A percentile compares a stretch with the other conserved stretches of the same genome.
Evolutionary conservation across 2,329 filamentous ascomycete species (phyloP).

Genomic region (Fusarium floridanum): DNA sequence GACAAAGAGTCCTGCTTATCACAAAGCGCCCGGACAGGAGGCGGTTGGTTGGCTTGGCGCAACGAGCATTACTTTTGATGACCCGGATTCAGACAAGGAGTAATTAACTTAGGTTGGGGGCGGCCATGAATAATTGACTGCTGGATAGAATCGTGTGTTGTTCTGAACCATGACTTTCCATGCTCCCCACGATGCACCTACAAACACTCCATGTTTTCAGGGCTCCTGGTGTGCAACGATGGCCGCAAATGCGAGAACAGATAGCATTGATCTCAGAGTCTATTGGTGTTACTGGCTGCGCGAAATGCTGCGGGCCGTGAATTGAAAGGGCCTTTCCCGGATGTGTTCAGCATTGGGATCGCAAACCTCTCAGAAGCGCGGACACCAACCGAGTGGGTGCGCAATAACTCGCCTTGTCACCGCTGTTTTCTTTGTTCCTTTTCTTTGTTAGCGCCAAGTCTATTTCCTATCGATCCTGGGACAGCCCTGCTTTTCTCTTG

Average conservation of each 20-base stretch:
- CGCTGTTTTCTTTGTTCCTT: neutral
- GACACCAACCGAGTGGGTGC: neutral
- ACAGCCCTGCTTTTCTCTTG: constrained; percentile 16
- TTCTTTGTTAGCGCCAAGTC: neutral
- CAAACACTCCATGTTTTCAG: neutral
- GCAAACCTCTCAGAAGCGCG: neutral
- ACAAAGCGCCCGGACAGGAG: neutral
- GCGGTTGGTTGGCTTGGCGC: neutral
- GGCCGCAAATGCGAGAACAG: neutral
- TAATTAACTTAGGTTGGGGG: neutral
- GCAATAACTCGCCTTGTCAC: constrained; percentile 3
- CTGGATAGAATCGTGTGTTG: neutral
- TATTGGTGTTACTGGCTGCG: neutral
- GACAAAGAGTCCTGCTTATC: neutral
- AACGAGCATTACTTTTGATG: neutral
- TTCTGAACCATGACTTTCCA: neutral
- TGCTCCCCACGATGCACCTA: neutral
- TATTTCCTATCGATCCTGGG: neutral
- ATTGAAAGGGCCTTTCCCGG: neutral
- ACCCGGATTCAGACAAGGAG: neutral
- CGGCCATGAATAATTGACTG: neutral
- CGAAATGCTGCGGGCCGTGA: neutral
- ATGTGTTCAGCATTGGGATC: neutral
- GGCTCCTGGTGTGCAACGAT: neutral
- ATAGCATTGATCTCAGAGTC: neutral